Evolutionary conservation across 257 asterid genomes (phyloP).

Genomic region (Eucommia ulmoides): DNA sequence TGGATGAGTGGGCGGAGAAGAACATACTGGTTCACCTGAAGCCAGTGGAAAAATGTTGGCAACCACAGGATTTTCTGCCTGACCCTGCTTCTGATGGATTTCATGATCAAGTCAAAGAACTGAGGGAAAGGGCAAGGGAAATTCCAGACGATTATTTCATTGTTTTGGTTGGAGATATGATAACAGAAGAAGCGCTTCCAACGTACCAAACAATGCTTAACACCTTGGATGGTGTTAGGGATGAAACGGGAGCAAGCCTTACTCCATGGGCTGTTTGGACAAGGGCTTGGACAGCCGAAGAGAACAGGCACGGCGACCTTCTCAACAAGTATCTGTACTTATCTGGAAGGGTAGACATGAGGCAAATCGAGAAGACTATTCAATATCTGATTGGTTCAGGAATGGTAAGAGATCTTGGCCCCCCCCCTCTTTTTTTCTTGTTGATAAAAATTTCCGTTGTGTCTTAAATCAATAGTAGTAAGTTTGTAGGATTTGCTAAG

Average conservation of each 20-base stretch:
- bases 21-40: conserved; percentile 9
- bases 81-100: conserved; percentile 14
- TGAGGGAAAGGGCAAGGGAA: conserved; percentile 10
- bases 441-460: too few species aligned
- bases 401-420: conserved; percentile 16
- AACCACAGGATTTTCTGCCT: conserved; percentile 15
- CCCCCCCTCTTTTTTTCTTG: too few species aligned
- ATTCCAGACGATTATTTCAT: conserved; percentile 12
- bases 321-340: conserved; percentile 11
- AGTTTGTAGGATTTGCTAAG: too few species aligned
- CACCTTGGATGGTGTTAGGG: conserved; percentile 7
- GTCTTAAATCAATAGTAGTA: too few species aligned
- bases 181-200: conserved; percentile 1
- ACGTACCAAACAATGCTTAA: conserved; percentile 10
- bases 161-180: conserved; percentile 8
- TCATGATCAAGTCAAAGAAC: conserved; percentile 5
- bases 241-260: conserved; percentile 4
- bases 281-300: conserved; percentile 15
- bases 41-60: conserved; percentile 15
- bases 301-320: conserved; percentile 13
- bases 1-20: conserved; percentile 14
- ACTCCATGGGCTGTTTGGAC: conserved; percentile 13
- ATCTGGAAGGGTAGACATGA: conserved; percentile 12
- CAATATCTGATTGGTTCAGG: conserved; percentile 4
- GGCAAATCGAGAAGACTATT: conserved; percentile 8